Conservation (phyloP, 306 rosid species). For the Rosa rugosa region DNA sequence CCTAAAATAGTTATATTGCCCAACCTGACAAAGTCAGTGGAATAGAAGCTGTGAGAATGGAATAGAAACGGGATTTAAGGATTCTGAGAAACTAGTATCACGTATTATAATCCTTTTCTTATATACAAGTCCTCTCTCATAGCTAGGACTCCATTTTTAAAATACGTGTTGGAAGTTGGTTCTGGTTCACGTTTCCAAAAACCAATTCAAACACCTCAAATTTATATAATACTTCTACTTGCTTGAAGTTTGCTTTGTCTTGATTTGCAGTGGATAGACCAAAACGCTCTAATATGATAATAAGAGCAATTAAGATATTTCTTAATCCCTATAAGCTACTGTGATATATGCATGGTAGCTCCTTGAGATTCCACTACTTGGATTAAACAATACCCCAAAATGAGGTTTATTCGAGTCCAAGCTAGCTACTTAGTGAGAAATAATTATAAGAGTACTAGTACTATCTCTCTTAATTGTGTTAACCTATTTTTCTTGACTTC, state of each 20-base stretch:
- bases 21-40: slow-evolving; percentile 80
- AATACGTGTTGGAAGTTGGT: slow-evolving; percentile 61
- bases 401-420: slow-evolving; percentile 19
- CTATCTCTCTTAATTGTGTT: neutral
- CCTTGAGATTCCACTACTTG: slow-evolving; percentile 66
- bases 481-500: slow-evolving; percentile 42
- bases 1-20: slow-evolving; percentile 12
- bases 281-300: slow-evolving; percentile 34
- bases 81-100: slow-evolving; percentile 60
- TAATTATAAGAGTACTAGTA: neutral
- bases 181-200: slow-evolving; percentile 67
- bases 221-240: slow-evolving; percentile 27
- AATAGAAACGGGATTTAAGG: slow-evolving; percentile 97
- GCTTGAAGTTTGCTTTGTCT: slow-evolving; percentile 53
- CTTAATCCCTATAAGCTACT: slow-evolving; percentile 48
- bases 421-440: slow-evolving; percentile 12
- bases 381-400: slow-evolving; percentile 29
- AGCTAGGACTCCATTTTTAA: slow-evolving; percentile 35
- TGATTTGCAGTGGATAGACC: slow-evolving; percentile 35
- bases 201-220: slow-evolving; percentile 41
- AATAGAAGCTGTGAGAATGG: slow-evolving; percentile 99
- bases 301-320: slow-evolving; percentile 30
- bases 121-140: slow-evolving; percentile 29
- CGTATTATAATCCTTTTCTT: slow-evolving; percentile 33
- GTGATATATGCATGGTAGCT: slow-evolving; percentile 28